Evolutionary conservation across 176 grass and related monocot species (phyloP).

Genomic region (Carex scoparia): DNA sequence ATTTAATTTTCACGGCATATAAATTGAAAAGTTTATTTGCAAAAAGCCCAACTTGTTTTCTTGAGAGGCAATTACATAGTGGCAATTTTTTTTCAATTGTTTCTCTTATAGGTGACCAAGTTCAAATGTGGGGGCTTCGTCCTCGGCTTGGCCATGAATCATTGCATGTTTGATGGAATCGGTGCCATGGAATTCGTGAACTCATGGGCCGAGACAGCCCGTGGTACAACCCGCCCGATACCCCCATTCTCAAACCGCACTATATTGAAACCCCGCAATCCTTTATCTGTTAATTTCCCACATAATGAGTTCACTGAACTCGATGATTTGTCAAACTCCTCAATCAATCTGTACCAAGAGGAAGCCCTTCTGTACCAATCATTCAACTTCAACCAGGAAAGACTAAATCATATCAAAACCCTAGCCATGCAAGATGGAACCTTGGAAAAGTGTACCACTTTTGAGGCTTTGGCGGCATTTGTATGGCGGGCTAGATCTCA

Average conservation of each 20-base stretch:
- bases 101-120: conserved; percentile 48
- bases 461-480: conserved; percentile 53
- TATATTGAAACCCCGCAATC: conserved; percentile 45
- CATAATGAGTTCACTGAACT: conserved; percentile 70
- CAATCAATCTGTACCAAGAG: neutral
- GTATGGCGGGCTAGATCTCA: conserved; percentile 59
- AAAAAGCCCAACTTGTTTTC: neutral
- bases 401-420: conserved; percentile 36
- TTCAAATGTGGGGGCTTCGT: conserved; percentile 66
- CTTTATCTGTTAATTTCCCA: conserved; percentile 35
- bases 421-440: conserved; percentile 22
- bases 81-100: neutral
- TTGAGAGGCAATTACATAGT: neutral
- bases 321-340: neutral
- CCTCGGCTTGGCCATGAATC: conserved; percentile 70
- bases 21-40: neutral
- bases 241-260: conserved; percentile 46
- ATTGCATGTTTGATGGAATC: conserved; percentile 84
- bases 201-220: conserved; percentile 71
- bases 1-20: no score
- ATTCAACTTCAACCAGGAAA: conserved; percentile 49
- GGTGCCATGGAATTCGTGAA: conserved; percentile 84
- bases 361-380: conserved; percentile 46
- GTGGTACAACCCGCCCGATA: conserved; percentile 29
- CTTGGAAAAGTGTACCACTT: conserved; percentile 42